Evolutionary conservation across 176 grass and related monocot genomes (phyloP), one percentile per base, ranked within the genome.

Genomic region (Hyparrhenia diplandra): DNA sequence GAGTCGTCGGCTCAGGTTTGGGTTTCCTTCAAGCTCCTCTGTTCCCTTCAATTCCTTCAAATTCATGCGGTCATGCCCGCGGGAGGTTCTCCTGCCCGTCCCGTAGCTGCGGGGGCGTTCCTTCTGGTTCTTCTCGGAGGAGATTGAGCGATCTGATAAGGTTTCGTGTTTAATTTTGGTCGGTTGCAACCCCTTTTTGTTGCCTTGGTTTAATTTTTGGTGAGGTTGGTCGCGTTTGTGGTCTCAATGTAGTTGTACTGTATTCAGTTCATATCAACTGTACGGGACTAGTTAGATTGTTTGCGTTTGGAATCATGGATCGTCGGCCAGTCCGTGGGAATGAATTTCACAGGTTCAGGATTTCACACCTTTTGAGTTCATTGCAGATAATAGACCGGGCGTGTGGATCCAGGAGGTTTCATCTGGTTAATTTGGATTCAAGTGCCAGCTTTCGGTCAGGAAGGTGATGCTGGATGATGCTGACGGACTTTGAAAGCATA

Each of bases 401-500:
- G n/a, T 25, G 63, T 20, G 30, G 70, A 69, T 65, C 30, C 29
- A 35, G 13, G 40, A 52, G 20, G 14, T 76, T 69, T 71, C 1
- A 37, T 41, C 25, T 25, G 20, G 30, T 80, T 69, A 21, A 52
- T 74, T 84, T 13, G 31, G 11, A 32, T 46, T 46, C 24, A 35
- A 28, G 6, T 71, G 30, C 31, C 36, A 25, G 35, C 77, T 46
- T 66, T 61, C 18, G 17, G 14, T 32, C 31, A 60, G 57, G 21
- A n/a, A 74, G 71, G 64, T 79, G 6, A 67, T 88, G 41, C 47
- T 81, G 68, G 85, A 88, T 88, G 79, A 88, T 65, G 80, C 67
- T 80, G 39, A 84, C 8, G 32, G 45, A 16, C 18, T 46, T 34
- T 81, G 75, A 84, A 67, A 58, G 20, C 43, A 23, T 71, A 82